A percentile compares a stretch with the other conserved stretches of the same genome.
Conservation (phyloP, 2,329 filamentous ascomycete genomes). For the Magnaporthiopsis incrustans region DNA sequence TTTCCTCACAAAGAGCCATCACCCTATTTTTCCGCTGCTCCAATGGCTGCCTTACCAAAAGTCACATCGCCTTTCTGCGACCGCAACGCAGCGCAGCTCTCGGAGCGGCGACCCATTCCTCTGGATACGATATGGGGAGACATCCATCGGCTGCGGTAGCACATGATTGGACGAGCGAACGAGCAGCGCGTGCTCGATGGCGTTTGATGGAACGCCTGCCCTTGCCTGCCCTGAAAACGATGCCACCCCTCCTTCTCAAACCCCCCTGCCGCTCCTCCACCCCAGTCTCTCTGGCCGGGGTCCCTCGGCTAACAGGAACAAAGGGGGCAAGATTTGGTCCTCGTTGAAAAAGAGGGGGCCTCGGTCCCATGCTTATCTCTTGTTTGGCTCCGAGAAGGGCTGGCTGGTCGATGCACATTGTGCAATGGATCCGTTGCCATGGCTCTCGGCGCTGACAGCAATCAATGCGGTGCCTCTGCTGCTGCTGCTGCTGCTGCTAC, state of each 20-base stretch:
- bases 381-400: no score
- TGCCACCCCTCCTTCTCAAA: neutral
- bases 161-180: neutral
- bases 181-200: neutral
- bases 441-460: neutral
- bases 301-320: neutral
- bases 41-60: neutral
- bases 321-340: neutral
- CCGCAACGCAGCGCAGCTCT: no score
- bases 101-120: neutral
- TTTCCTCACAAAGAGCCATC: neutral
- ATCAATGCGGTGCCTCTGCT: neutral
- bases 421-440: neutral
- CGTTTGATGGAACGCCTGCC: neutral
- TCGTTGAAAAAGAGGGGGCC: neutral
- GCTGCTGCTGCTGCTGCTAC: no score
- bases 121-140: neutral
- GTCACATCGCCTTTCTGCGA: no score
- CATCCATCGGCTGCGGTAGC: neutral
- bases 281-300: neutral
- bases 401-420: neutral
- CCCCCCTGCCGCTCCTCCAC: neutral
- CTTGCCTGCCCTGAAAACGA: neutral
- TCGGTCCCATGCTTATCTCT: neutral
- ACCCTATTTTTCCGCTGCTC: no score